A percentile compares a stretch with the other conserved stretches of the same genome.
phyloP scores from a whole-genome alignment of 2,329 filamentous ascomycete genomes.

The Corniculantispora saksenae region DNA sequence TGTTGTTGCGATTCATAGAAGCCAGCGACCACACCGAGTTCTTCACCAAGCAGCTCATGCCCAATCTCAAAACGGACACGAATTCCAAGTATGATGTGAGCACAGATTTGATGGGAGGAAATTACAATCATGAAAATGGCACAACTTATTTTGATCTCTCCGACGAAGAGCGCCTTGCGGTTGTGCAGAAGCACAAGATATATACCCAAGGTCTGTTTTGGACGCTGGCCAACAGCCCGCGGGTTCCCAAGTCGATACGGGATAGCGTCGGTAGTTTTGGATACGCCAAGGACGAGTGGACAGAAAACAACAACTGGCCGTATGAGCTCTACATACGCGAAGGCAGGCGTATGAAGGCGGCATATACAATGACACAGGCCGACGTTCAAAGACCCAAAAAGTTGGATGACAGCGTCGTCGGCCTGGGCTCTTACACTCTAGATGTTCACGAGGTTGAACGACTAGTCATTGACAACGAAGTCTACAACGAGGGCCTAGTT shows the following conservation, averaged over 20 bases:
- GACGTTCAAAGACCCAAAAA: not conserved
- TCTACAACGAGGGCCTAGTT: not conserved
- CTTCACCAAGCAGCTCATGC: not conserved
- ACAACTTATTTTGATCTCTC: not conserved
- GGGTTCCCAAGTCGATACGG: not conserved
- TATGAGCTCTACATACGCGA: slow-evolving; percentile 1
- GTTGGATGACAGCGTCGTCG: not conserved
- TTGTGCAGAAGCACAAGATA: not conserved
- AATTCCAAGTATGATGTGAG: not conserved
- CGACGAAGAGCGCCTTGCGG: not conserved
- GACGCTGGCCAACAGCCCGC: not conserved
- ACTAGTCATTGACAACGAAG: slow-evolving; percentile 2
- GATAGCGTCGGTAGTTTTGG: not conserved
- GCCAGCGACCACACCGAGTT: not conserved
- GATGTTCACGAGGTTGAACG: not conserved
- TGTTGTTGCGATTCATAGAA: not conserved
- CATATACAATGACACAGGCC: not conserved
- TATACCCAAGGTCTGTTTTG: not conserved
- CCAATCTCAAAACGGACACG: not conserved
- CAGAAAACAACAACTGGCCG: not conserved
- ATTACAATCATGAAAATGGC: slow-evolving; percentile 2
- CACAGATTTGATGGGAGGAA: slow-evolving; percentile 5
- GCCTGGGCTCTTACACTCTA: slow-evolving; percentile 4
- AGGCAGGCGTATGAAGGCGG: not conserved
- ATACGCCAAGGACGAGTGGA: slow-evolving; percentile 6